Base-by-base conservation (phyloP, 768 basidiomycete genomes). In the Kwoniella pini region DNA sequence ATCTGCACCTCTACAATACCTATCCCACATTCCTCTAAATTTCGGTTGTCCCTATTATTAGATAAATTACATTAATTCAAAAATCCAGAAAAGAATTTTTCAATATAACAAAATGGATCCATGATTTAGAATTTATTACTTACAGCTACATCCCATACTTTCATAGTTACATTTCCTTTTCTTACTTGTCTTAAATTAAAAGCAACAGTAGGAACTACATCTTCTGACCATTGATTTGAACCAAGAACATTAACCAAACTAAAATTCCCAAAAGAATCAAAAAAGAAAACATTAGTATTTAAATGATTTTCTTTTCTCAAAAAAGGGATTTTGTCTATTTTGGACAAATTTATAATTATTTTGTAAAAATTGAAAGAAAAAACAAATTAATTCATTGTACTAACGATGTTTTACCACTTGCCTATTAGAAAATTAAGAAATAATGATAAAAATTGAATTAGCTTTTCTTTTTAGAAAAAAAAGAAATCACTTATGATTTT, bases 91-190 rank as follows among this genome's bases (percentile, higher is more conserved):
- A n/a, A n/a, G n/a, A n/a, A n/a, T n/a, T n/a, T n/a, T n/a, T n/a
- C n/a, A n/a, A n/a, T n/a, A n/a, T n/a, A n/a, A n/a, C n/a, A n/a
- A n/a, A n/a, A n/a, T n/a, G n/a, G n/a, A n/a, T n/a, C n/a, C n/a
- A n/a, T n/a, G n/a, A n/a, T n/a, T n/a, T n/a, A n/a, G n/a, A n/a
- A n/a, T n/a, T 11, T 28, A 36, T 40, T 4, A 43, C 85, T 68
- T 64, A 90, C 91, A 63, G 92, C 92, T 38, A 96, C 89, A 77
- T 96, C 93, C 93, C 93, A 96, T 48, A 96, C 86, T 77, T 92
- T 95, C 72, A 96, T 81, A 0, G 89, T 91, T 0, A 95, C 86
- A 61, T 91, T 94, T 12, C 91, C 91, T 71, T 90, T 91, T 63
- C 87, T 82, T 12, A 95, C 87, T 76, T 90, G 91, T 19, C 90